phyloP scores from a whole-genome alignment of 1,139 yeast genomes.

The Eremothecium coryli region DNA sequence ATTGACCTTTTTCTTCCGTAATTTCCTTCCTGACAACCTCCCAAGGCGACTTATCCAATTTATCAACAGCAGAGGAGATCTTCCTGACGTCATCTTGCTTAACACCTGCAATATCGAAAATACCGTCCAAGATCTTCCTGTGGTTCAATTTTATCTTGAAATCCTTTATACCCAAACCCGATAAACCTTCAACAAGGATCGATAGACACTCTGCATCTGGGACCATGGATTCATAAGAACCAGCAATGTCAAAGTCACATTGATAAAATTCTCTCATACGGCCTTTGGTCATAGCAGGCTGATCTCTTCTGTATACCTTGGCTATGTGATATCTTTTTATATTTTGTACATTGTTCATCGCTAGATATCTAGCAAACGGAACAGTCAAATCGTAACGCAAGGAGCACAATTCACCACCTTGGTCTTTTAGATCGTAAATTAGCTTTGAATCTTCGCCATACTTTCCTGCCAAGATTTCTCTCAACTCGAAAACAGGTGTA shows the following conservation, averaged over 20 bases:
- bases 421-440: constrained; percentile 91
- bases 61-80: constrained; percentile 91
- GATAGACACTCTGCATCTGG: constrained; percentile 89
- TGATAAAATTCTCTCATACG: constrained; percentile 99
- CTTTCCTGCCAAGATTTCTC: constrained; percentile 92
- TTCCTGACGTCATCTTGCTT: constrained; percentile 87
- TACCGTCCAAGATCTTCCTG: constrained; percentile 91
- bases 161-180: constrained; percentile 72
- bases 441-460: constrained; percentile 97
- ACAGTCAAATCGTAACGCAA: constrained; percentile 93
- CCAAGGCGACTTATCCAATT: constrained; percentile 93
- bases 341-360: constrained; percentile 80
- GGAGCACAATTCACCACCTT: constrained; percentile 95
- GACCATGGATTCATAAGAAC: constrained; percentile 83
- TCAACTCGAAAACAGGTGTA: constrained; percentile 92
- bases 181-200: constrained; percentile 74
- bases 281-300: constrained; percentile 99
- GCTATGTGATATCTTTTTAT: constrained; percentile 96
- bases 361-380: constrained; percentile 94
- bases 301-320: constrained; percentile 95
- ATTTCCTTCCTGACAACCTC: constrained; percentile 85
- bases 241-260: constrained; percentile 96
- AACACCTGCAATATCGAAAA: constrained; percentile 91
- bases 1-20: constrained; percentile 79
- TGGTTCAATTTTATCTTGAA: constrained; percentile 89